phyloP scores from a whole-genome alignment of 2,329 filamentous ascomycete genomes.

The Lojkania enalia region DNA sequence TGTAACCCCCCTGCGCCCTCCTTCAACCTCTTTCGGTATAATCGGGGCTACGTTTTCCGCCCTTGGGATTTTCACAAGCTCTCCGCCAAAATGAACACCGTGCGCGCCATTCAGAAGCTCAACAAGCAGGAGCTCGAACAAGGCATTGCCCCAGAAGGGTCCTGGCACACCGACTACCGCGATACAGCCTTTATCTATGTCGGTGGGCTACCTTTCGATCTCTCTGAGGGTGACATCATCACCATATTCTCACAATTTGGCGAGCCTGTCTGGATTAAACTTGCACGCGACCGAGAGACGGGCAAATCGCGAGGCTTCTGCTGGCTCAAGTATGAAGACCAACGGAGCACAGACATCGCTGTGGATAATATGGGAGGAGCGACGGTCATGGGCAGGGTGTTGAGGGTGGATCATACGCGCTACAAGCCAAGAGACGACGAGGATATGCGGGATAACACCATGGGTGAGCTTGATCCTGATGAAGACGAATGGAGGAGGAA shows the following conservation, averaged over 20 bases:
- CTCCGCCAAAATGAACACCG: slow-evolving; percentile 75
- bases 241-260: slow-evolving; percentile 97
- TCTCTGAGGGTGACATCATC: slow-evolving; percentile 93
- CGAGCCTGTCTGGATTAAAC: slow-evolving; percentile 89
- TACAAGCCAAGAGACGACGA: slow-evolving; percentile 85
- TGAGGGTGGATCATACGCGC: slow-evolving; percentile 89
- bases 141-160: slow-evolving; percentile 80
- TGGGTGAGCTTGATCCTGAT: slow-evolving; percentile 54
- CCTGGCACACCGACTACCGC: slow-evolving; percentile 97
- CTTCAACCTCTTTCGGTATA: no score
- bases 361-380: slow-evolving; percentile 95
- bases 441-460: slow-evolving; percentile 64
- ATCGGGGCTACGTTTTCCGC: no score
- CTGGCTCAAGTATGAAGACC: slow-evolving; percentile 98
- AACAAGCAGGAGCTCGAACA: slow-evolving; percentile 95
- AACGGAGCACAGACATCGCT: slow-evolving; percentile 90
- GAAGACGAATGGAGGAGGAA: slow-evolving; percentile 49
- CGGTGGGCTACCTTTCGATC: slow-evolving; percentile 86
- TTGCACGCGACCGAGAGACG: slow-evolving; percentile 92
- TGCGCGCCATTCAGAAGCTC: slow-evolving; percentile 87
- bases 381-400: slow-evolving; percentile 74
- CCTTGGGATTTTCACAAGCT: no score
- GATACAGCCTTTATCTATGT: slow-evolving; percentile 98
- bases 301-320: slow-evolving; percentile 94
- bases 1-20: no score